Percentiles rank a stretch among this genome's conserved stretches.
Conservation (phyloP, 345 rosid species). For the Murraya koenigii region DNA sequence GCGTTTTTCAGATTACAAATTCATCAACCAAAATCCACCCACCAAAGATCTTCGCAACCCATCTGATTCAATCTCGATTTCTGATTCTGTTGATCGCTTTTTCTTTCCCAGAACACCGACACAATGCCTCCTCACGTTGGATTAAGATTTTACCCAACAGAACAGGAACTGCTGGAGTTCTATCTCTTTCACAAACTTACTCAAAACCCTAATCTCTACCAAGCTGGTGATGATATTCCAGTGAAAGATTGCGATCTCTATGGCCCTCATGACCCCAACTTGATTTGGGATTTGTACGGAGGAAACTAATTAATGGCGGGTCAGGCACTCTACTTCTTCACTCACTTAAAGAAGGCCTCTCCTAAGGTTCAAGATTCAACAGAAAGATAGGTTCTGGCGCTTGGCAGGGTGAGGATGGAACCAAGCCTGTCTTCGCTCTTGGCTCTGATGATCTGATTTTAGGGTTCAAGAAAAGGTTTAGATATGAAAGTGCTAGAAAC, state of each 20-base stretch:
- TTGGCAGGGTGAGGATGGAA: background rate
- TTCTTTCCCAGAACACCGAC: background rate
- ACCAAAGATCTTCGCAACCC: too few relatives aligned
- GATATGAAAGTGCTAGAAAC: background rate
- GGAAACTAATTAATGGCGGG: background rate
- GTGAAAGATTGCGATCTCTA: background rate
- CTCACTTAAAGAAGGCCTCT: background rate
- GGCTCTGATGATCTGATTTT: background rate
- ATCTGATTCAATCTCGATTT: background rate
- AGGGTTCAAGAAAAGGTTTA: background rate
- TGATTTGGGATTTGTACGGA: background rate
- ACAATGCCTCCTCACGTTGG: background rate
- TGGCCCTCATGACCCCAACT: background rate
- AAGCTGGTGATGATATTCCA: background rate
- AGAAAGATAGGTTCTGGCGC: background rate
- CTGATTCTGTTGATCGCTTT: background rate
- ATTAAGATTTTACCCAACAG: background rate
- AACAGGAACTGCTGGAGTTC: background rate
- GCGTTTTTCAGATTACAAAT: too few relatives aligned
- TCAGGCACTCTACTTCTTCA: background rate
- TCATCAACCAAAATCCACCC: too few relatives aligned
- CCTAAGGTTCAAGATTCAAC: background rate
- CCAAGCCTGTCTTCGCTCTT: background rate
- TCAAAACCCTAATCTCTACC: background rate
- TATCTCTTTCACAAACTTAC: background rate